Base-by-base conservation (phyloP, 2,329 filamentous ascomycete genomes). In the Zymoseptoria ardabiliae region DNA sequence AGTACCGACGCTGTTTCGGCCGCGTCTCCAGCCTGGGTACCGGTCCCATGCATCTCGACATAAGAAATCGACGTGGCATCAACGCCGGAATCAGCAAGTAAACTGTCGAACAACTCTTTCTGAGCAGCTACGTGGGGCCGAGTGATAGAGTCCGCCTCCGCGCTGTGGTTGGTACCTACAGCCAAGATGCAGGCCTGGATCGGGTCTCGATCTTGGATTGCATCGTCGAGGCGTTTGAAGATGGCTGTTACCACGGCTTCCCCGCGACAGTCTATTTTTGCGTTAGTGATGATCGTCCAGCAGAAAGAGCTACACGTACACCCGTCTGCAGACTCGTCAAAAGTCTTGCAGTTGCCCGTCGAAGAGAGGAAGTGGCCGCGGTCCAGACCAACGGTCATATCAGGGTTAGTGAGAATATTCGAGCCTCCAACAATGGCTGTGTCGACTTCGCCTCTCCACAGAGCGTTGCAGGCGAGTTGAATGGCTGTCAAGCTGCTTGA, bases 221-320 rank as follows among this genome's bases (percentile, higher is more conserved):
- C 71, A 56, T 73, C 71, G 51, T 71, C 64, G 1, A 72, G 61
- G 11, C 71, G 58, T 57, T 74, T 74, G 22, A 72, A 54, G 41
- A 72, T 64, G 13, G 70, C 51, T 11, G 63, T 59, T 4, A 61
- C 69, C 7, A 69, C 55, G 19, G 57, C 68, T 23, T 72, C 70
- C 20, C 61, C 69, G 49, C 70, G 68, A 55, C 68, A 72, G 56
- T 70, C 71, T 5, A 68, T 69, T 60, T 71, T 68, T n/a, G 70
- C 70, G 4, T 55, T 58, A 8, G 56, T n/a, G n/a, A n/a, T n/a
- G n/a, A n/a, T n/a, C n/a, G n/a, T n/a, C n/a, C n/a, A n/a, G n/a
- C n/a, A n/a, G n/a, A n/a, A n/a, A n/a, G n/a, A n/a, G n/a, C n/a
- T n/a, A n/a, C n/a, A n/a, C n/a, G n/a, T n/a, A n/a, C n/a, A n/a